These are phyloP conservation scores for Hanseniaspora hatyaiensis DNA, from an alignment of 805 yeast genomes.

Conservation along the genomic window DNA sequence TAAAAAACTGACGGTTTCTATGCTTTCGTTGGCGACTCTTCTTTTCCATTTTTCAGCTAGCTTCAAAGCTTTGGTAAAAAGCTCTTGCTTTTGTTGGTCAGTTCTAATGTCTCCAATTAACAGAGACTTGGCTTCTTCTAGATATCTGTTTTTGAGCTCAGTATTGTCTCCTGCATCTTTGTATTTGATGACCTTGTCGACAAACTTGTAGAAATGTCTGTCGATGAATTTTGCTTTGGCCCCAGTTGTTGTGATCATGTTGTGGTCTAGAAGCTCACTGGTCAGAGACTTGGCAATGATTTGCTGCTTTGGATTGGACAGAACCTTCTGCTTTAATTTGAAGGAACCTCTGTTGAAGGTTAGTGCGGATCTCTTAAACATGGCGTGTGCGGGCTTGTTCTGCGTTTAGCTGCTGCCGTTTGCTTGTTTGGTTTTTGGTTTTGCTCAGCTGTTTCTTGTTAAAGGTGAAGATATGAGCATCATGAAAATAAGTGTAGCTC, in stretches of 20 bases:
- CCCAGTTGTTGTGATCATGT: slow-evolving; percentile 57
- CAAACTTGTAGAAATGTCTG: slow-evolving; percentile 29
- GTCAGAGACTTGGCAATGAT: slow-evolving; percentile 6
- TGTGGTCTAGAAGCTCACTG: slow-evolving; percentile 51
- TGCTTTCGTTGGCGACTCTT: slow-evolving; percentile 6
- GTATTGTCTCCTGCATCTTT: slow-evolving; percentile 29
- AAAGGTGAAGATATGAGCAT: no score
- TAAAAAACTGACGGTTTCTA: slow-evolving; percentile 64
- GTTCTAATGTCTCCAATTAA: slow-evolving; percentile 34
- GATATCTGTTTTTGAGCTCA: slow-evolving; percentile 12
- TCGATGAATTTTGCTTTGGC: slow-evolving; percentile 67
- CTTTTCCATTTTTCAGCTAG: slow-evolving; percentile 40
- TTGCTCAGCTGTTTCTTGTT: neutral
- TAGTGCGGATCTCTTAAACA: slow-evolving; percentile 16
- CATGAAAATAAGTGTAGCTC: no score
- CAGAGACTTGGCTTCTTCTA: slow-evolving; percentile 31
- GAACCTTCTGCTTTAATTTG: neutral
- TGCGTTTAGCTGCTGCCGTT: neutral
- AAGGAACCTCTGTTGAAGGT: slow-evolving; percentile 10
- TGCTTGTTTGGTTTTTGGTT: neutral
- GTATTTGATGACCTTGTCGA: slow-evolving; percentile 52
- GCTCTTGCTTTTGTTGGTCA: slow-evolving; percentile 40
- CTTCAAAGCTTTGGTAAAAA: slow-evolving; percentile 51
- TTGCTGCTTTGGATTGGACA: slow-evolving; percentile 13
- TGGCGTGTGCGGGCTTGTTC: slow-evolving; percentile 15